Evolutionary conservation across 305 asterid species (phyloP).

Genomic region (Rubia peregrina): DNA sequence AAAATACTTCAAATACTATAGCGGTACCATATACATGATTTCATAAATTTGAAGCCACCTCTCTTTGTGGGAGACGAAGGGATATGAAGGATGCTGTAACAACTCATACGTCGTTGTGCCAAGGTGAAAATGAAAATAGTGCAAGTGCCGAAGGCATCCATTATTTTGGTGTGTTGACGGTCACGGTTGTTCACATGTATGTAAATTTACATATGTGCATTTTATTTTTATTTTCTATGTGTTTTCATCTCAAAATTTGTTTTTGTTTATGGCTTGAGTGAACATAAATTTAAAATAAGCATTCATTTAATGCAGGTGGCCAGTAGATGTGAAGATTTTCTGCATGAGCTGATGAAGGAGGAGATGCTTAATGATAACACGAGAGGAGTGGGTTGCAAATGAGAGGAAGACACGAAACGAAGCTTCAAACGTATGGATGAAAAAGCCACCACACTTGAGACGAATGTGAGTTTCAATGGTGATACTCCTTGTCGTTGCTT

Average conservation of each 20-base stretch:
- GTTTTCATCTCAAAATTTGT: not conserved
- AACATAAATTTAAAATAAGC: not conserved
- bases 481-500: slow-evolving; percentile 56
- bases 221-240: no score
- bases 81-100: slow-evolving; percentile 80
- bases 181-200: slow-evolving; percentile 83
- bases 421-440: slow-evolving; percentile 73
- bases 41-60: slow-evolving; percentile 50
- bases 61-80: slow-evolving; percentile 62
- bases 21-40: not conserved
- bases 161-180: slow-evolving; percentile 70
- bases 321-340: slow-evolving; percentile 46
- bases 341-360: slow-evolving; percentile 63
- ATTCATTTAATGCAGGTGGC: slow-evolving; percentile 40
- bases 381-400: slow-evolving; percentile 5
- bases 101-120: slow-evolving; percentile 45
- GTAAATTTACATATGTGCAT: not conserved
- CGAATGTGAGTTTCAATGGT: slow-evolving; percentile 8
- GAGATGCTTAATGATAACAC: slow-evolving; percentile 27
- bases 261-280: not conserved
- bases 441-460: slow-evolving; percentile 38
- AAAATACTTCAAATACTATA: no score
- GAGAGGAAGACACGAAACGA: slow-evolving; percentile 52
- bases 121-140: slow-evolving; percentile 12
- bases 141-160: slow-evolving; percentile 24